Evolutionary conservation across 768 basidiomycete species (phyloP).

Genomic region (Fomitopsis serialis): DNA sequence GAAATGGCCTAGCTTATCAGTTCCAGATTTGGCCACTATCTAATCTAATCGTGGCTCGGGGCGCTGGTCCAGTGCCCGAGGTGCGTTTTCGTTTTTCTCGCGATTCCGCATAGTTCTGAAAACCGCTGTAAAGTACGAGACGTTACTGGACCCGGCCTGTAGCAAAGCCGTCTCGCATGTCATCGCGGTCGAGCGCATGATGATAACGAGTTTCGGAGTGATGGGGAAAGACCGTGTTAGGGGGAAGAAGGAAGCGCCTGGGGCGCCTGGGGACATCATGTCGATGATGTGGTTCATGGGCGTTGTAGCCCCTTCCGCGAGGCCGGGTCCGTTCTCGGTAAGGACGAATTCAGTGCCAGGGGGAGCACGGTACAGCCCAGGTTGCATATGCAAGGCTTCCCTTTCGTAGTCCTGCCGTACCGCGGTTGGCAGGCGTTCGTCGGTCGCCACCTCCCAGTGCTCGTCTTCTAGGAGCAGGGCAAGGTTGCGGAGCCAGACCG

Average conservation of each 20-base stretch:
- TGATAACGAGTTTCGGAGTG: background rate
- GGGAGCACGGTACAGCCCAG: conserved; percentile 1
- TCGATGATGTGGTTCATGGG: background rate
- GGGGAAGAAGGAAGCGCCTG: background rate
- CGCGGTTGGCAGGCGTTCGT: background rate
- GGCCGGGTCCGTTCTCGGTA: conserved; percentile 2
- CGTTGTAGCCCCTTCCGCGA: background rate
- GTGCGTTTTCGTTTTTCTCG: too few relatives aligned
- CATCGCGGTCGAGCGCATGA: background rate
- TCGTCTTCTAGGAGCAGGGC: conserved; percentile 1
- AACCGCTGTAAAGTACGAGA: background rate
- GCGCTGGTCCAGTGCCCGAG: too few relatives aligned
- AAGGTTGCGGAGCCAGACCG: conserved; percentile 6
- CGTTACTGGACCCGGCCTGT: background rate
- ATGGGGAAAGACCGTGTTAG: background rate
- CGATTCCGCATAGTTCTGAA: too few relatives aligned
- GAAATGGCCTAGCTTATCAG: too few relatives aligned
- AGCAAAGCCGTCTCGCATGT: background rate
- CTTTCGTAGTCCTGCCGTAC: background rate
- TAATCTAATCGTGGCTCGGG: too few relatives aligned
- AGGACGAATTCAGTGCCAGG: background rate
- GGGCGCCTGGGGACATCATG: background rate
- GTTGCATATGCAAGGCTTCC: background rate
- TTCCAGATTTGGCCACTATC: too few relatives aligned
- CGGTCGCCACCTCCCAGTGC: conserved; percentile 2